These are phyloP conservation scores for Blastomyces gilchristii DNA, from an alignment of 2,329 filamentous ascomycete genomes.

Conservation along the genomic window DNA sequence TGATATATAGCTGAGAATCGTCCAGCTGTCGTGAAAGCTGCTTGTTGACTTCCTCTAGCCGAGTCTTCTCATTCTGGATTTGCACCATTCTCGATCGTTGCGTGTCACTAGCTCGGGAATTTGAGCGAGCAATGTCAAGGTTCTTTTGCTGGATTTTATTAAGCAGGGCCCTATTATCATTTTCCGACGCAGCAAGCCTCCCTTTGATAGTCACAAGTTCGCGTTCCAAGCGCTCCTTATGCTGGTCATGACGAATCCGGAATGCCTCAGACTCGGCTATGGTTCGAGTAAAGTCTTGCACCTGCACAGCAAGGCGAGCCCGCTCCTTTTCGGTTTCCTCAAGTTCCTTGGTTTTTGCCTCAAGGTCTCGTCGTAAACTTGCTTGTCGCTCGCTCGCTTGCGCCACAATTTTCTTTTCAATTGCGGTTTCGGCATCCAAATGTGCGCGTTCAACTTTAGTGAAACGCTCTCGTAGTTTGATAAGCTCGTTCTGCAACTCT, in stretches of 20 bases:
- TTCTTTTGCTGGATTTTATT: slow-evolving; percentile 98
- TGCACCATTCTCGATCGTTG: slow-evolving; percentile 65
- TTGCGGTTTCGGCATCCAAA: slow-evolving; percentile 66
- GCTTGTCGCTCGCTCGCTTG: slow-evolving; percentile 71
- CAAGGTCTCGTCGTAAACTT: slow-evolving; percentile 67
- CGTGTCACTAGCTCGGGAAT: slow-evolving; percentile 72
- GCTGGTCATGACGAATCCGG: slow-evolving; percentile 79
- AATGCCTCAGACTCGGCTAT: slow-evolving; percentile 85
- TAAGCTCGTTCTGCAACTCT: slow-evolving; percentile 76
- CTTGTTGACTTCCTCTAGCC: slow-evolving; percentile 70
- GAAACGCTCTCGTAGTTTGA: slow-evolving; percentile 71
- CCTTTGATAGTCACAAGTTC: slow-evolving; percentile 88
- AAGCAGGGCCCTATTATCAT: slow-evolving; percentile 87
- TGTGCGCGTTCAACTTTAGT: slow-evolving; percentile 77
- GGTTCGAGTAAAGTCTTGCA: slow-evolving; percentile 75
- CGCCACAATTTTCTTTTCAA: slow-evolving; percentile 67
- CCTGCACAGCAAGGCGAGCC: slow-evolving; percentile 61
- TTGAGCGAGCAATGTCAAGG: slow-evolving; percentile 84
- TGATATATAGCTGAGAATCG: slow-evolving; percentile 71
- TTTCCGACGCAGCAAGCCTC: slow-evolving; percentile 80
- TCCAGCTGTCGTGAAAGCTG: slow-evolving; percentile 75
- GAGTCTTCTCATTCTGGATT: slow-evolving; percentile 72
- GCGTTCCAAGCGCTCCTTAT: slow-evolving; percentile 84
- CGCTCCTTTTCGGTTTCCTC: slow-evolving; percentile 73
- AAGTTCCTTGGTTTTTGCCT: slow-evolving; percentile 64